Evolutionary conservation across 2,329 filamentous ascomycete species (phyloP), one percentile per base, ranked within the genome.

Genomic region (Epichloe scottii): DNA sequence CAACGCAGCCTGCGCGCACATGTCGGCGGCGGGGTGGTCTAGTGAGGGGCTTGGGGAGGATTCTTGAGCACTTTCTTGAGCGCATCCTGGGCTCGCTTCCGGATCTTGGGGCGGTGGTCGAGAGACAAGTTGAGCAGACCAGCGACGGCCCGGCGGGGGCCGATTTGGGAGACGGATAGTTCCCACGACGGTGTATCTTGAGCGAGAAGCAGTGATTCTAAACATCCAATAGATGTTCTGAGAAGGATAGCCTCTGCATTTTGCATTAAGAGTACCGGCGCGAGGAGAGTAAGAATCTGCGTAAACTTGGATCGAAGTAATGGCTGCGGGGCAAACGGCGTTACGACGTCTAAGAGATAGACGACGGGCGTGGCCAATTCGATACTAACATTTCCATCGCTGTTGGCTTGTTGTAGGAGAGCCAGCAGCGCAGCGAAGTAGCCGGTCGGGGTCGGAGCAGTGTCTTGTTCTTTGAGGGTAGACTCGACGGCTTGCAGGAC

Each of bases 361-460:
- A 98, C 86, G 57, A 94, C 85, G 3, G 91, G 87, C 21, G 86
- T 82, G 34, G 87, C 85, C 54, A 94, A 74, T 57, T 94, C 89
- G 66, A 87, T 87, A 65, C 91, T 91, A 51, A 86, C 74, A 50
- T 81, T 80, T 48, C 81, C 84, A 56, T 70, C 75, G 39, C 77
- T 80, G 50, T 86, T 77, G 30, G 88, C 84, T 69, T 94, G 87
- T 60, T 82, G 80, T 3, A 98, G 79, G 3, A 98, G 78, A 38
- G 90, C 88, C 44, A 98, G 77, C 5, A 98, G 81, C n/a, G 93
- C 90, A 15, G 90, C 90, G 64, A 97, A 96, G 71, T 97, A 98
- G 54, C 86, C 89, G 15, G 93, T 96, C 23, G 93, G 79, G 1
- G 88, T 90, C 53, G 84, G 78, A 52, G 88, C 81, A 52, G 87